A percentile compares a stretch with the other conserved stretches of the same genome.
Evolutionary conservation across 2,329 filamentous ascomycete species (phyloP).

Genomic region (Blumeria hordei): DNA sequence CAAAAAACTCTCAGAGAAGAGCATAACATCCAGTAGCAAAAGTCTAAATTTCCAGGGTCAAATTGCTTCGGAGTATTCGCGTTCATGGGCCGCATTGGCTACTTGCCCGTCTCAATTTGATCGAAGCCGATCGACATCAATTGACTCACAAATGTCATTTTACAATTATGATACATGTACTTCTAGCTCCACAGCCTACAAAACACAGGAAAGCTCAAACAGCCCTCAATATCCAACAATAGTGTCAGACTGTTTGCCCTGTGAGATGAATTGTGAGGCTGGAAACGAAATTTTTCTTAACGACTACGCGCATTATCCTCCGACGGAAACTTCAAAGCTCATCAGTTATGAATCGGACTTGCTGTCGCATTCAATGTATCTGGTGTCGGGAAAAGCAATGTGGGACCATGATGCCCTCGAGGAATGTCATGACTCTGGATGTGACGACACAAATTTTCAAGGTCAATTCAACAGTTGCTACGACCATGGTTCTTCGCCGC

Average conservation of each 20-base stretch:
- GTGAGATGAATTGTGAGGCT: conserved; percentile 89
- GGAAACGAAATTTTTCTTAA: conserved; percentile 87
- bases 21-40: conserved; percentile 24
- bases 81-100: conserved; percentile 60
- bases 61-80: conserved; percentile 56
- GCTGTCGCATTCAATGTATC: conserved; percentile 37
- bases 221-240: conserved; percentile 21
- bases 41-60: conserved; percentile 24
- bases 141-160: conserved; percentile 50
- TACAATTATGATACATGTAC: conserved; percentile 7
- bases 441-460: conserved; percentile 41
- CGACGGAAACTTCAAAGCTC: conserved; percentile 79
- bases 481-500: conserved; percentile 19
- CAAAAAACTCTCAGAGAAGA: conserved; percentile 84
- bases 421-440: conserved; percentile 36
- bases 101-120: conserved; percentile 53
- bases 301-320: conserved; percentile 60
- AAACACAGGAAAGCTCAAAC: conserved; percentile 29
- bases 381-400: conserved; percentile 31
- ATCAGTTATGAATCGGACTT: conserved; percentile 72
- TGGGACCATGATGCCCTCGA: conserved; percentile 55
- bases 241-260: conserved; percentile 44
- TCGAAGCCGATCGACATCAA: conserved; percentile 50
- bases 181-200: conserved; percentile 36
- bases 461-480: conserved; percentile 51